Evolutionary conservation across 2,329 filamentous ascomycete species (phyloP).

Genomic region (Stemphylium lycopersici): DNA sequence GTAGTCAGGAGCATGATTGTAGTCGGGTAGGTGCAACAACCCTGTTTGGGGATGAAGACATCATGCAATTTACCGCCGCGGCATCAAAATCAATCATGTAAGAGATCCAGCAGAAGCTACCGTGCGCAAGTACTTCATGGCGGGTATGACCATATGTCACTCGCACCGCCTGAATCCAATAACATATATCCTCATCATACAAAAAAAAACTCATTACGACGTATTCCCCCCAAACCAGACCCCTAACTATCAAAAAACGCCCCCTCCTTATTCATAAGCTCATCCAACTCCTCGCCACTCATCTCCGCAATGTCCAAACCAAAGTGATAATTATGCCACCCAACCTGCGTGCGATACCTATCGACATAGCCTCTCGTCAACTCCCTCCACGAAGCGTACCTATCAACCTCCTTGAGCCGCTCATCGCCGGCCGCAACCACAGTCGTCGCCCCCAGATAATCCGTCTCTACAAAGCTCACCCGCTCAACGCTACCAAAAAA

Average conservation of each 20-base stretch:
- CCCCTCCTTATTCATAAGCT: constrained; percentile 17
- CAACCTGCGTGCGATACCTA: constrained; percentile 10
- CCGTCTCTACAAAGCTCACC: constrained; percentile 21
- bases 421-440: constrained; percentile 3
- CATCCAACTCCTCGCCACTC: constrained; percentile 16
- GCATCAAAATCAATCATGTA: too few species aligned
- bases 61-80: too few species aligned
- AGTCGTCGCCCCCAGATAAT: neutral
- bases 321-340: constrained; percentile 19
- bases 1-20: too few species aligned
- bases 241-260: constrained; percentile 23
- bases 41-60: too few species aligned
- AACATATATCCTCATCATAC: too few species aligned
- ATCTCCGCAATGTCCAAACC: constrained; percentile 11
- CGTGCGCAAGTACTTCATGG: too few species aligned
- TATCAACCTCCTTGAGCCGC: constrained; percentile 4
- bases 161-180: too few species aligned
- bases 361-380: constrained; percentile 22
- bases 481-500: constrained; percentile 27
- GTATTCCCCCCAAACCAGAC: too few species aligned
- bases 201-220: too few species aligned
- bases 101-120: too few species aligned
- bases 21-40: too few species aligned
- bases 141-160: too few species aligned
- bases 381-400: constrained; percentile 22